Base-by-base conservation (phyloP, 2,329 filamentous ascomycete species). In the Trichocomaceae sp. region DNA sequence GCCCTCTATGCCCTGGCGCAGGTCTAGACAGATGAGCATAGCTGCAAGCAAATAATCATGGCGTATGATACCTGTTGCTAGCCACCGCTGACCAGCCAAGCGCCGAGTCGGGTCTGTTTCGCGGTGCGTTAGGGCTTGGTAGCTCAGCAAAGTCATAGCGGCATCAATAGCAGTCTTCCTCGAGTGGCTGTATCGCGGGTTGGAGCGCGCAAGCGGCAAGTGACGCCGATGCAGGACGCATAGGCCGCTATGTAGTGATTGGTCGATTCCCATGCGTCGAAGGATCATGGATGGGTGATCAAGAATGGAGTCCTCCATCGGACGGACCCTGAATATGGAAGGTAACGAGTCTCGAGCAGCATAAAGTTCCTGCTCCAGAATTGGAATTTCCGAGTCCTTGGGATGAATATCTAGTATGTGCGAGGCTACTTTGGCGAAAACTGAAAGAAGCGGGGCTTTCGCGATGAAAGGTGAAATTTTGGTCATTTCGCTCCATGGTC, bases 181-280 rank as follows among this genome's bases (percentile, higher is more conserved):
- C 2, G 88, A 93, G 65, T 90, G 87, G 13, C 83, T 80, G 65
- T 91, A 95, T 12, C 88, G 80, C 3, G 85, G 76, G 62, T 90
- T 90, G 55, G 85, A 80, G 52, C 86, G 78, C 6, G 88, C 86
- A 56, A 83, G 80, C 5, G 81, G 77, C 57, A 95, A 79, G 67
- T 90, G 95, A 59, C 90, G 89, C 45, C 89, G 81, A 68, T 96
- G 91, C 44, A 96, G 79, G 20, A 95, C 80, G 61, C 88, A 92
- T 60, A 92, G 78, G 15, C 88, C 86, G 70, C 93, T 95, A 58
- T 92, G 83, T 1, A 59, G 13, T 31, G 37, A 39, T 13, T 52
- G 23, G 51, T 60, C 46, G 56, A 64, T 72, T 55, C 86, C 88
- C 66, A 90, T 88, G 20, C 90, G 83, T 53, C 90, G 85, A 74